Base-by-base conservation (phyloP, 768 basidiomycete species). In the Amanita brunnescens region DNA sequence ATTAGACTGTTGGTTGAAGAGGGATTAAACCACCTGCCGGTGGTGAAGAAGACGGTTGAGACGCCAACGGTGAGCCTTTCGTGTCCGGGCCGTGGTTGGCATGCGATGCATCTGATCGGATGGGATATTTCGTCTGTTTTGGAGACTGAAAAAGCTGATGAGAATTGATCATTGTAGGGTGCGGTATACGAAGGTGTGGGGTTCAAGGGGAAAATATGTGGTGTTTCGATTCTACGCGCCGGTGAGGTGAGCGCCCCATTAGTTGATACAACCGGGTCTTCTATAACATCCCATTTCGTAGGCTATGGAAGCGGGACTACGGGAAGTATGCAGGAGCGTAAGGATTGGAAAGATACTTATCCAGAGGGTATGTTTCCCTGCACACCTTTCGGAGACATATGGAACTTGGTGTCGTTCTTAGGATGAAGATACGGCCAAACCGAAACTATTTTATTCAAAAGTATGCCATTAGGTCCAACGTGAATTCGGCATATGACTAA, bases 261-360 rank as follows among this genome's bases (percentile, higher is more conserved):
- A 8, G 38, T 23, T 35, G 12, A 41, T 44, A 16, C 10, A 40
- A 29, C 9, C 14, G 14, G 42, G 37, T 38, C 41, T 49, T 33
- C 24, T 20, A 30, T 9, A 13, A 26, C 16, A 2, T 18, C 9
- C 10, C n/a, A 9, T 23, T 37, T 37, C 39, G 9, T 52, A 92
- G 88, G 92, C 94, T 1, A 99, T 99, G 95, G 95, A 99, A 69
- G 91, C 90, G 10, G 96, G 95, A 34, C 72, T 99, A 55, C 76
- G 95, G 38, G 95, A 97, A 66, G 95, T 97, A 34, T 97, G 94
- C 70, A 78, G 95, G 58, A 89, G 83, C 60, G 88, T 91, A 23
- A 78, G 95, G 55, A 95, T 99, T 53, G 95, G 95, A 43, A 99
- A 99, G 73, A 98, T 99, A 61, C 74, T 99, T 43, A 99, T 99